A percentile compares a stretch with the other conserved stretches of the same genome.
phyloP scores from a whole-genome alignment of 768 basidiomycete species.

The Termitomyces sp. region DNA sequence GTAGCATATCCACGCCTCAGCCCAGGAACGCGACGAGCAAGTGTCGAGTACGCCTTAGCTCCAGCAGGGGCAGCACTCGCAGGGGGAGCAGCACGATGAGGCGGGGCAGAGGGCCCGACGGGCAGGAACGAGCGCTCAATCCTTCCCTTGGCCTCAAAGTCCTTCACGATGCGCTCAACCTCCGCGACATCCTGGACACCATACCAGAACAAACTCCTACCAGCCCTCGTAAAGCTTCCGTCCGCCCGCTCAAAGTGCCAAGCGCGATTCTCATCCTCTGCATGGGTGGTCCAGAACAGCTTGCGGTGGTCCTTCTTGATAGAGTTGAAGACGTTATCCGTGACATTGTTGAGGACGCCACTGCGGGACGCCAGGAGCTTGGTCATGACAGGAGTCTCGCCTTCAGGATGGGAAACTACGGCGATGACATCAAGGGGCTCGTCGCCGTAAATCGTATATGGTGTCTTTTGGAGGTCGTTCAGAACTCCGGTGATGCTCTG shows the following conservation, averaged over 20 bases:
- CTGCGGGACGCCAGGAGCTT: constrained; percentile 85
- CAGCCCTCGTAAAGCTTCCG: constrained; percentile 93
- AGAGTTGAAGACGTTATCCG: constrained; percentile 97
- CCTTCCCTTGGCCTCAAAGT: constrained; percentile 69
- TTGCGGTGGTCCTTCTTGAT: constrained; percentile 91
- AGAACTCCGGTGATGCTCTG: constrained; percentile 87
- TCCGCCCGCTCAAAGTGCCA: constrained; percentile 99
- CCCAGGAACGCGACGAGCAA: constrained; percentile 42
- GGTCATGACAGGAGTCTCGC: constrained; percentile 85
- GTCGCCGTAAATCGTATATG: constrained; percentile 96
- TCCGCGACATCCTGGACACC: constrained; percentile 88
- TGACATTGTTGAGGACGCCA: constrained; percentile 88
- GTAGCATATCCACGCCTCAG: constrained; percentile 79
- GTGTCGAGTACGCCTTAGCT: constrained; percentile 52
- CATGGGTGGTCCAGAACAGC: constrained; percentile 97
- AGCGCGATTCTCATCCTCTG: constrained; percentile 92
- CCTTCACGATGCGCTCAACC: constrained; percentile 79
- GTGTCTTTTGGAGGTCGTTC: constrained; percentile 70
- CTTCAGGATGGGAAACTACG: constrained; percentile 87
- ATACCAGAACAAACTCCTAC: constrained; percentile 96
- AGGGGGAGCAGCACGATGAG: constrained; percentile 32
- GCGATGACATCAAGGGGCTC: constrained; percentile 95
- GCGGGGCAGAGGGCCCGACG: constrained; percentile 67
- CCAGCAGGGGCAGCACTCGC: constrained; percentile 28
- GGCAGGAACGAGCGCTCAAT: constrained; percentile 90